A percentile compares a stretch with the other conserved stretches of the same genome.
Evolutionary conservation across 2,329 filamentous ascomycete species (phyloP).

Genomic region (Cladosporium sp.): DNA sequence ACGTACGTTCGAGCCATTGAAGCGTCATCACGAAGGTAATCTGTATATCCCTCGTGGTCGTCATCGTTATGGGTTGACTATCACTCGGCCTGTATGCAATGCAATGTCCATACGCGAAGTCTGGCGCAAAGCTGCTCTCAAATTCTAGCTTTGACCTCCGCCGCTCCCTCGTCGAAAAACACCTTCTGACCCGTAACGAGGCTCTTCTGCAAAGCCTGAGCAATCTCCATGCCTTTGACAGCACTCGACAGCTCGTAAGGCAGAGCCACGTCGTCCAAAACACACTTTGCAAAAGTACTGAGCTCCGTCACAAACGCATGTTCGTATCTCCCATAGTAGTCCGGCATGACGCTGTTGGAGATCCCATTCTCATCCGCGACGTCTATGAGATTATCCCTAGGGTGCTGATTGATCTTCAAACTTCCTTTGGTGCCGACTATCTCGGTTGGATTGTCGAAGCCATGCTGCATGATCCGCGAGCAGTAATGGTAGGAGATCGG

Average conservation of each 20-base stretch:
- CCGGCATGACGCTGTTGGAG: not conserved
- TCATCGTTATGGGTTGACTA: too few relatives aligned
- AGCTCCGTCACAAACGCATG: not conserved
- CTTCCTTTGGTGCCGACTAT: slow-evolving; percentile 44
- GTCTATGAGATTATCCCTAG: not conserved
- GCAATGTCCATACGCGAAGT: too few relatives aligned
- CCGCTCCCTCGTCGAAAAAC: not conserved
- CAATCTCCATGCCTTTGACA: not conserved
- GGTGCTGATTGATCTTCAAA: slow-evolving; percentile 38
- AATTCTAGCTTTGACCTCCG: not conserved
- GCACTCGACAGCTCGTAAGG: not conserved
- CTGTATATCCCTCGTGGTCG: too few relatives aligned
- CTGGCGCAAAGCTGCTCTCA: too few relatives aligned
- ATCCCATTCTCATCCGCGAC: not conserved
- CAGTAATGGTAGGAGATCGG: slow-evolving; percentile 46
- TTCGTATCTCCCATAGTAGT: not conserved
- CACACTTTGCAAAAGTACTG: not conserved
- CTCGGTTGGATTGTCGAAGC: slow-evolving; percentile 48
- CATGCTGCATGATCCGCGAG: slow-evolving; percentile 46
- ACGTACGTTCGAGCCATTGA: too few relatives aligned
- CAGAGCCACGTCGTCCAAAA: not conserved
- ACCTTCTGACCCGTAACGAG: not conserved
- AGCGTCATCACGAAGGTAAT: too few relatives aligned
- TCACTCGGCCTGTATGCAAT: too few relatives aligned
- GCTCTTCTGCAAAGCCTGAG: not conserved